A percentile compares a stretch with the other conserved stretches of the same genome.
phyloP scores from a whole-genome alignment of 2,329 filamentous ascomycete species.

The Graphilbum fragrans region DNA sequence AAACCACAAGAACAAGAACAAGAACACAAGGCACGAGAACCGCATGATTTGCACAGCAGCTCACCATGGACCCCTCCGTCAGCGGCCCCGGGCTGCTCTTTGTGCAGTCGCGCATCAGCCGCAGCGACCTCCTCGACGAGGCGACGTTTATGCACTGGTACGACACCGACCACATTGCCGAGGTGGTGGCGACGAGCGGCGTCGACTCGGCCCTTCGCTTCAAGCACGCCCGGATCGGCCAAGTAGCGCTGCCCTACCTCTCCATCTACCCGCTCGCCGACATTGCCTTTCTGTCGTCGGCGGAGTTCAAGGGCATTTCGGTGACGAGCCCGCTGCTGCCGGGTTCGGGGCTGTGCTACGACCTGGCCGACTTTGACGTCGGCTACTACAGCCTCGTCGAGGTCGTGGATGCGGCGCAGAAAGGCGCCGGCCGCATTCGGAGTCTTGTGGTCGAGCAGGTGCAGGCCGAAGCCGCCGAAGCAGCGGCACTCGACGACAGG shows the following conservation, averaged over 20 bases:
- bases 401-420: slow-evolving; percentile 11
- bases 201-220: slow-evolving; percentile 21
- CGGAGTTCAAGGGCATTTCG: slow-evolving; percentile 20
- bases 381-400: slow-evolving; percentile 12
- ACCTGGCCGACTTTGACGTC: slow-evolving; percentile 13
- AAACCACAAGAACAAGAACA: too few species aligned
- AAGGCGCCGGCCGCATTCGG: slow-evolving; percentile 11
- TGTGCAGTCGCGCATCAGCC: slow-evolving; percentile 17
- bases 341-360: slow-evolving; percentile 11
- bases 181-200: slow-evolving; percentile 20
- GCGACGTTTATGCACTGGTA: slow-evolving; percentile 22
- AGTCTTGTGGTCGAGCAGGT: slow-evolving; percentile 8
- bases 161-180: slow-evolving; percentile 24
- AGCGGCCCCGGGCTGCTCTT: slow-evolving; percentile 16
- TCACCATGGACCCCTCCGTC: slow-evolving; percentile 3
- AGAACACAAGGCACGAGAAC: too few species aligned
- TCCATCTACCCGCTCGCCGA: slow-evolving; percentile 23
- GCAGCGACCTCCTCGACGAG: slow-evolving; percentile 17
- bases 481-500: too few species aligned
- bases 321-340: slow-evolving; percentile 18
- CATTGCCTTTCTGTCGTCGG: slow-evolving; percentile 18
- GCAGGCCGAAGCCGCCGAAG: too few species aligned
- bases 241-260: slow-evolving; percentile 17
- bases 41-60: background rate
- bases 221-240: slow-evolving; percentile 12